phyloP scores from a whole-genome alignment of 306 rosid genomes.

The Arachis stenosperma region DNA sequence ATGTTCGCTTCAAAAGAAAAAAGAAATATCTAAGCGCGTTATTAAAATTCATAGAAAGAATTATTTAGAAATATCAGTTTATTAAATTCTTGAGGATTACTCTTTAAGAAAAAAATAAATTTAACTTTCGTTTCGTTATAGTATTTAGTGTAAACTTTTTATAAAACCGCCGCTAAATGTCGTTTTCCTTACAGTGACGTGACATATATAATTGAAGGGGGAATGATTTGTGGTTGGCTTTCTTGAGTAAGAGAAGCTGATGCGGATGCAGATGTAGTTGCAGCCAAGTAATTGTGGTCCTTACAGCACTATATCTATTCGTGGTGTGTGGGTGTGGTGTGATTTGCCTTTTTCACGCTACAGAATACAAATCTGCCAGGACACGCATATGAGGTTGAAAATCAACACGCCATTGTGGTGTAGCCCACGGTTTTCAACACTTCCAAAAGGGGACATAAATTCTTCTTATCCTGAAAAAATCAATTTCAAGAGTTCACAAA shows the following conservation, averaged over 20 bases:
- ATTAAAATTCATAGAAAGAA: too few relatives aligned
- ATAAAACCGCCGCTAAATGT: too few relatives aligned
- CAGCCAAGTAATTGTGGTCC: constrained; percentile 30
- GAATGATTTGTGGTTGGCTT: neutral
- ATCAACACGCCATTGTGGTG: neutral
- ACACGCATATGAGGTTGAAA: neutral
- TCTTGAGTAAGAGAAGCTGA: neutral
- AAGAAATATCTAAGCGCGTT: too few relatives aligned
- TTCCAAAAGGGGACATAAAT: neutral
- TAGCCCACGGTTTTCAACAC: neutral
- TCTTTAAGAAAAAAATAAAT: too few relatives aligned
- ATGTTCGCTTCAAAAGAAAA: too few relatives aligned
- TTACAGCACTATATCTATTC: neutral
- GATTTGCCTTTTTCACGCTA: neutral
- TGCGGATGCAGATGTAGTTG: neutral
- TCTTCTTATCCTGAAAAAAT: neutral
- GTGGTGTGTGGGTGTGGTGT: neutral
- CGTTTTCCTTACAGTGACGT: too few relatives aligned
- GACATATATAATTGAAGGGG: too few relatives aligned
- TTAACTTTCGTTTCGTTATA: too few relatives aligned
- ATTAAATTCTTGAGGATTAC: too few relatives aligned
- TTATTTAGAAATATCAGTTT: too few relatives aligned
- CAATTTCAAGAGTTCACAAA: neutral
- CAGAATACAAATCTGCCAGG: neutral
- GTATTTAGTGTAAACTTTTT: too few relatives aligned